These are phyloP conservation scores for Fusarium anthophilum DNA, from an alignment of 2,329 filamentous ascomycete genomes.

Conservation along the genomic window DNA sequence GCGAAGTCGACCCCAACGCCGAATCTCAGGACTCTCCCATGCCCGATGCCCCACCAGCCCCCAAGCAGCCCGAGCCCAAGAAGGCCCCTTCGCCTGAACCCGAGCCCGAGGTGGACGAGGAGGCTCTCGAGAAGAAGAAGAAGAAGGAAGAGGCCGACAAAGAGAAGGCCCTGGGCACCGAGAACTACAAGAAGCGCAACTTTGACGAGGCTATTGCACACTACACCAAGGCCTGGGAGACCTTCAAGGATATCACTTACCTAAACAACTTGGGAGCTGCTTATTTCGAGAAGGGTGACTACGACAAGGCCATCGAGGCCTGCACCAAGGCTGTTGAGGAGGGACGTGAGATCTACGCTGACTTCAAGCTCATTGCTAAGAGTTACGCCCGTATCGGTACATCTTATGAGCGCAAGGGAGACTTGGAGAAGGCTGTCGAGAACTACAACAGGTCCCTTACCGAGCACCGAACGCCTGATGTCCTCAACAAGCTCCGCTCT, in stretches of 20 bases:
- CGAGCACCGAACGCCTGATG: constrained; percentile 95
- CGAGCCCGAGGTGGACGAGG: constrained; percentile 81
- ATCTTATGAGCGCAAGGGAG: constrained; percentile 90
- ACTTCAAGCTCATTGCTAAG: constrained; percentile 99
- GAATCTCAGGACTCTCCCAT: constrained; percentile 72
- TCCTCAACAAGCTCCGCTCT: constrained; percentile 89
- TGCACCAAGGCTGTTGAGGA: constrained; percentile 91
- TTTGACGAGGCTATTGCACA: constrained; percentile 95
- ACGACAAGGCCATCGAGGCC: constrained; percentile 83
- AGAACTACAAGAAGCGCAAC: constrained; percentile 97
- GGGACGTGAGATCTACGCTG: constrained; percentile 87
- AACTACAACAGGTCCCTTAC: constrained; percentile 95
- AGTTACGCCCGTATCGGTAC: constrained; percentile 95
- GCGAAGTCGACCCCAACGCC: constrained; percentile 46
- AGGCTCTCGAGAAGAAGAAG: constrained; percentile 83
- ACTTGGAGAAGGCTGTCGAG: constrained; percentile 81
- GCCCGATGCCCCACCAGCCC: constrained; percentile 67
- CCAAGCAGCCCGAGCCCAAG: constrained; percentile 58
- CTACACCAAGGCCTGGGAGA: constrained; percentile 94
- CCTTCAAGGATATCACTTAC: constrained; percentile 96
- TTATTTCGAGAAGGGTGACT: constrained; percentile 96
- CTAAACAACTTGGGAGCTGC: constrained; percentile 96
- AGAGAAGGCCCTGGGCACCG: constrained; percentile 93
- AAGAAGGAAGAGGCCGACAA: constrained; percentile 93
- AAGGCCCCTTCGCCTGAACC: constrained; percentile 68